Evolutionary conservation across 176 grass and related monocot species (phyloP).

Genomic region (Urochloa ruziziensis): DNA sequence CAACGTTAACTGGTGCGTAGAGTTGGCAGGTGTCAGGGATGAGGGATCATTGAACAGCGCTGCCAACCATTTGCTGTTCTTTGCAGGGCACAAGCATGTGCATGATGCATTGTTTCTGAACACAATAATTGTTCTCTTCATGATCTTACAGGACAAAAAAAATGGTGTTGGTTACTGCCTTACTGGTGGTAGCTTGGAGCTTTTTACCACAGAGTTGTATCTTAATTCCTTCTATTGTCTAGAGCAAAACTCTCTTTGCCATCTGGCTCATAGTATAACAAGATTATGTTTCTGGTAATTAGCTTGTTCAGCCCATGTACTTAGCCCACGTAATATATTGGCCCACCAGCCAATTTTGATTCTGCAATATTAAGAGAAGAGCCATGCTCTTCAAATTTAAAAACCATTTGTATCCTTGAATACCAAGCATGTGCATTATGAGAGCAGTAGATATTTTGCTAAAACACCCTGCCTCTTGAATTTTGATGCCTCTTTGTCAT

Average conservation of each 20-base stretch:
- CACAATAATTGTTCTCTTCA: neutral
- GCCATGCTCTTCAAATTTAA: neutral
- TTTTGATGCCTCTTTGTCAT: neutral
- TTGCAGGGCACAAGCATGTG: constrained; percentile 28
- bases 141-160: neutral
- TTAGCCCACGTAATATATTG: neutral
- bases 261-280: neutral
- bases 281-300: neutral
- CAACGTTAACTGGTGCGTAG: constrained; percentile 12
- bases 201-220: neutral
- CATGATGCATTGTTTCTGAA: neutral
- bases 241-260: neutral
- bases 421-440: neutral
- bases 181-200: neutral
- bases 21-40: neutral
- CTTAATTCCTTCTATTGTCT: neutral
- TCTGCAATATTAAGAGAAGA: neutral
- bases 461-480: too few relatives aligned
- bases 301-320: neutral
- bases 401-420: neutral
- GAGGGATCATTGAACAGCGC: constrained; percentile 6
- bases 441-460: neutral
- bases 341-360: neutral
- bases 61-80: constrained; percentile 8
- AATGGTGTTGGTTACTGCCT: neutral